phyloP scores from a whole-genome alignment of 257 asterid genomes.

The Solanum piurae region DNA sequence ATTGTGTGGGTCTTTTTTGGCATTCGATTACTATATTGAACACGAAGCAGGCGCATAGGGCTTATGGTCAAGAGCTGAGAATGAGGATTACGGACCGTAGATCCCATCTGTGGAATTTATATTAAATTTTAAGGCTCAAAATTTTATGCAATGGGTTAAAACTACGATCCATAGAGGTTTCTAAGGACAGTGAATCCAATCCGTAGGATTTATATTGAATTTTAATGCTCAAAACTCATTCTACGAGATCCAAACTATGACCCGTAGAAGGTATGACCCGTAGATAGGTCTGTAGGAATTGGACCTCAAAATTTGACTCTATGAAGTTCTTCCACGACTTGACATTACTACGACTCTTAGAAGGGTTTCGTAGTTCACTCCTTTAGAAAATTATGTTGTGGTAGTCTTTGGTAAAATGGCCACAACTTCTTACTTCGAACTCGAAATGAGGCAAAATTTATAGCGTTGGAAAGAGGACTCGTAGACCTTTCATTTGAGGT shows the following conservation, averaged over 20 bases:
- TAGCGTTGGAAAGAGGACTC: too few relatives aligned
- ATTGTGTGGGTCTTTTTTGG: constrained; percentile 63
- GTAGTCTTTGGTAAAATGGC: too few relatives aligned
- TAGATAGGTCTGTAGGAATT: not conserved
- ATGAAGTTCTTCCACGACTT: not conserved
- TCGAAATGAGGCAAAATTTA: too few relatives aligned
- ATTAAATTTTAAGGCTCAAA: too few relatives aligned
- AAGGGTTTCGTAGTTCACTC: not conserved
- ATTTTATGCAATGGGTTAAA: not conserved
- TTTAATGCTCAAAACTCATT: not conserved
- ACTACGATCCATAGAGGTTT: not conserved
- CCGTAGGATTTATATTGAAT: not conserved
- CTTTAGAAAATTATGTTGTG: too few relatives aligned
- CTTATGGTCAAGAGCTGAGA: constrained; percentile 28
- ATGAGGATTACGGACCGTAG: not conserved
- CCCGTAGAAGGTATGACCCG: not conserved
- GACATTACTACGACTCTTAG: not conserved
- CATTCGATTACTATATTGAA: constrained; percentile 40
- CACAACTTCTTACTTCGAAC: too few relatives aligned
- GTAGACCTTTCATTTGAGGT: too few relatives aligned
- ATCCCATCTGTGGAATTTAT: not conserved
- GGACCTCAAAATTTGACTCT: not conserved
- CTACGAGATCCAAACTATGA: not conserved
- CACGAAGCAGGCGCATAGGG: constrained; percentile 39
- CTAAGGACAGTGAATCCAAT: not conserved